These are phyloP conservation scores for Paracoccidioides brasiliensis DNA, from an alignment of 2,329 filamentous ascomycete genomes.

Conservation along the genomic window DNA sequence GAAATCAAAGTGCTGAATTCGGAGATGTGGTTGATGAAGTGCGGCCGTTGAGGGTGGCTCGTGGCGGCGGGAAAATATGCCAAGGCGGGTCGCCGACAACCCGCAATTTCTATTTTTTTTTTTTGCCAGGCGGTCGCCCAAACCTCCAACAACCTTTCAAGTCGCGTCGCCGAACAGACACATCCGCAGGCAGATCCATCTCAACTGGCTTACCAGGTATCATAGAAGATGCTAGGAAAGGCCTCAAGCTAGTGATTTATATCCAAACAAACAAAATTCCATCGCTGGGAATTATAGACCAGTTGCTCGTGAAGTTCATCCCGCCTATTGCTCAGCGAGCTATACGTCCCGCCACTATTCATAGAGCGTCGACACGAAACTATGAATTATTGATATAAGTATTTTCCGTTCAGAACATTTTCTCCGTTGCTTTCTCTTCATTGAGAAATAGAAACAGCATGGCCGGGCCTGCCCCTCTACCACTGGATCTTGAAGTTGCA, in stretches of 20 bases:
- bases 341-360: constrained; percentile 1
- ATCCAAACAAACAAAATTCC: background rate
- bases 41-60: background rate
- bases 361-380: background rate
- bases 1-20: background rate
- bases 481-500: constrained; percentile 3
- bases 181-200: background rate
- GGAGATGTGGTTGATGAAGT: background rate
- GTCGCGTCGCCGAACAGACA: background rate
- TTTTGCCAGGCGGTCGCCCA: background rate
- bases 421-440: background rate
- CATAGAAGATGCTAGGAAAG: background rate
- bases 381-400: background rate
- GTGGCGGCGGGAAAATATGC: background rate
- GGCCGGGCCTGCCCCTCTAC: constrained; percentile 1
- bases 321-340: background rate
- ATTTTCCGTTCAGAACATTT: background rate
- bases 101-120: background rate
- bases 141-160: background rate
- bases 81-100: background rate
- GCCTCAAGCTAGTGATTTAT: background rate
- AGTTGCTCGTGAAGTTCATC: background rate
- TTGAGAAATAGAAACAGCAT: constrained; percentile 3
- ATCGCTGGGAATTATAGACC: background rate
- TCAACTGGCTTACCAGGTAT: background rate